phyloP scores from a whole-genome alignment of 768 basidiomycete genomes.

The Punctularia strigosozonata region DNA sequence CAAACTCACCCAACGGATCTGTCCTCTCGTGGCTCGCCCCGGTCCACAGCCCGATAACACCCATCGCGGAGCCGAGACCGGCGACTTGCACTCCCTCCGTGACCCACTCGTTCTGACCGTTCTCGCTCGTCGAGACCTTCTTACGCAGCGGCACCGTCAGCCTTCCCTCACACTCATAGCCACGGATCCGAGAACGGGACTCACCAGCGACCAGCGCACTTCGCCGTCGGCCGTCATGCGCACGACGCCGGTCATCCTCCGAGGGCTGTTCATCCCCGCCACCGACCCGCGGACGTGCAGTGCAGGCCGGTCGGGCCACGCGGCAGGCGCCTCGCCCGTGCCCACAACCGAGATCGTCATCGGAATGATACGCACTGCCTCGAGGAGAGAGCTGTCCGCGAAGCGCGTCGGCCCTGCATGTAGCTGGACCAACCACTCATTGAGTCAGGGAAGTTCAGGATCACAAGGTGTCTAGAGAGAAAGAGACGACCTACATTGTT shows the following conservation, averaged over 20 bases:
- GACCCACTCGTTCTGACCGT: conserved; percentile 32
- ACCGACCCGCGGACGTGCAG: conserved; percentile 40
- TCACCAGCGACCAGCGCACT: conserved; percentile 40
- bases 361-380: conserved; percentile 43
- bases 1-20: conserved; percentile 29
- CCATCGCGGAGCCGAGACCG: conserved; percentile 37
- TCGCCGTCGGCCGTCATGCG: conserved; percentile 36
- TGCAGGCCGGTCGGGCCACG: conserved; percentile 27
- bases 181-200: conserved; percentile 7
- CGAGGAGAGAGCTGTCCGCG: conserved; percentile 19
- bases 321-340: conserved; percentile 14
- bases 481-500: conserved; percentile 23
- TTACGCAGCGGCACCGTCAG: conserved; percentile 6
- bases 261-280: conserved; percentile 24
- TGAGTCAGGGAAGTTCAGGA: not conserved
- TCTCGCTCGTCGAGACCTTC: conserved; percentile 14
- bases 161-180: not conserved
- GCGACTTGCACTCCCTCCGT: conserved; percentile 50
- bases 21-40: conserved; percentile 31
- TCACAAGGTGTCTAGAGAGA: not conserved
- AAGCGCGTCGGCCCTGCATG: conserved; percentile 16
- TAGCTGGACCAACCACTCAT: not conserved
- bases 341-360: conserved; percentile 27
- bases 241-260: conserved; percentile 30
- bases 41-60: conserved; percentile 46